Conservation (phyloP, 2,329 filamentous ascomycete species). For the Lasiodiplodia sp. region DNA sequence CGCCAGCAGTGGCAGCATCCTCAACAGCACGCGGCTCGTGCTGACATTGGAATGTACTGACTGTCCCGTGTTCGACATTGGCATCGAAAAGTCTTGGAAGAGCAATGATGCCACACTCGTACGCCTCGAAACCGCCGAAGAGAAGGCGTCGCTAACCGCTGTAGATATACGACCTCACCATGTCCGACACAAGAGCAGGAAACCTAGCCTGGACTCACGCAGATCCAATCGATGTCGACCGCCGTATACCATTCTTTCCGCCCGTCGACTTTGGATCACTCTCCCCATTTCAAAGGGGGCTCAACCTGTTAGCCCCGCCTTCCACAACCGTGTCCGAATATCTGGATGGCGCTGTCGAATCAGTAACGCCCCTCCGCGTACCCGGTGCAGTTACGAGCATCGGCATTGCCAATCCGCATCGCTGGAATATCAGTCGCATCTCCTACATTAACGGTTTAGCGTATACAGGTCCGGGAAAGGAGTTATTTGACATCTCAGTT, state of each 20-base stretch:
- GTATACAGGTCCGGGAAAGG: not conserved
- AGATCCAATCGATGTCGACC: not conserved
- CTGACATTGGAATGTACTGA: slow-evolving; percentile 10
- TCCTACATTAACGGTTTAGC: slow-evolving; percentile 21
- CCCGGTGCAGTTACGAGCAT: not conserved
- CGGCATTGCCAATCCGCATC: slow-evolving; percentile 1
- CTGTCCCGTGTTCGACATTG: not conserved
- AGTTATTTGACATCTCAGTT: slow-evolving; percentile 1
- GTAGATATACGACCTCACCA: slow-evolving; percentile 19
- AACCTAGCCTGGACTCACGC: not conserved
- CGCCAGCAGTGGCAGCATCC: not conserved
- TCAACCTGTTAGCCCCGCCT: slow-evolving; percentile 10
- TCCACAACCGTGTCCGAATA: slow-evolving; percentile 17
- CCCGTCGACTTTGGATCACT: not conserved
- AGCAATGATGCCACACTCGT: slow-evolving; percentile 10
- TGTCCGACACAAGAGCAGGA: not conserved
- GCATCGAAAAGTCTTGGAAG: not conserved
- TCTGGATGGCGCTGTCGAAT: not conserved
- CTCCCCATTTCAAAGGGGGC: not conserved
- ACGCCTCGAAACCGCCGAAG: not conserved
- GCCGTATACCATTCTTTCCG: not conserved
- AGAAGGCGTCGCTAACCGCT: not conserved
- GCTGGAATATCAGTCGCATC: slow-evolving; percentile 21
- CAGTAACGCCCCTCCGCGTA: not conserved
- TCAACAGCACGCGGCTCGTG: not conserved